These are phyloP conservation scores for Kwoniella mangroviensis DNA, from an alignment of 768 basidiomycete genomes.

Conservation along the genomic window DNA sequence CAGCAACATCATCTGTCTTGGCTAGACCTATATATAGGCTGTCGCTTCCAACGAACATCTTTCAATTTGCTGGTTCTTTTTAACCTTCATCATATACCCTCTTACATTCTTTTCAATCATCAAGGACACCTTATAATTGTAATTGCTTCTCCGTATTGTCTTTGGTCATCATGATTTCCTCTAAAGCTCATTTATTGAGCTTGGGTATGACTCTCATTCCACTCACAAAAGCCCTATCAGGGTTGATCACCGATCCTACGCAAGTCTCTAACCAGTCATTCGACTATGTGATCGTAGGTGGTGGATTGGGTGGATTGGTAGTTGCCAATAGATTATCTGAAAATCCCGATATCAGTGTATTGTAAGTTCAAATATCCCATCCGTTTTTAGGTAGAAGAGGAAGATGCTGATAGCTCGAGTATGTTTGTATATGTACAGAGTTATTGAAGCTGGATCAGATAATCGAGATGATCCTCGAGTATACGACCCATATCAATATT, in stretches of 20 bases:
- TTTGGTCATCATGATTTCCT: not conserved
- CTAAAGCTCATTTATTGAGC: not conserved
- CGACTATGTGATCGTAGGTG: slow-evolving; percentile 66
- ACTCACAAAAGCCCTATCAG: slow-evolving; percentile 17
- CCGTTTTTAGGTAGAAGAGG: too few species aligned
- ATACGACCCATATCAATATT: slow-evolving; percentile 27
- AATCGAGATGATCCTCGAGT: slow-evolving; percentile 21
- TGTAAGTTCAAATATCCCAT: slow-evolving; percentile 35
- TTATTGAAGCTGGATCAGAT: slow-evolving; percentile 27
- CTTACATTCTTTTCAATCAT: not conserved
- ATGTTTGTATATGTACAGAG: slow-evolving; percentile 6
- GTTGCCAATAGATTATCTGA: slow-evolving; percentile 63
- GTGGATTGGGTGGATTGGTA: slow-evolving; percentile 63
- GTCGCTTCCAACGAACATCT: not conserved
- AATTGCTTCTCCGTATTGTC: not conserved
- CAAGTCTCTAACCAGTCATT: slow-evolving; percentile 58
- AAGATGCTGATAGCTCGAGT: too few species aligned
- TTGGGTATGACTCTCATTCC: slow-evolving; percentile 10
- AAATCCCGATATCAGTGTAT: slow-evolving; percentile 61
- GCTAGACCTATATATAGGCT: slow-evolving; percentile 2
- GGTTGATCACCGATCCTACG: slow-evolving; percentile 20
- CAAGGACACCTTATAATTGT: not conserved
- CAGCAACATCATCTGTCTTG: not conserved
- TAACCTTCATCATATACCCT: not conserved
- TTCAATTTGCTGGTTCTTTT: not conserved